Percentiles rank a stretch among this genome's conserved stretches.
phyloP scores from a whole-genome alignment of 2,329 filamentous ascomycete genomes.

The Penicillium sp. region DNA sequence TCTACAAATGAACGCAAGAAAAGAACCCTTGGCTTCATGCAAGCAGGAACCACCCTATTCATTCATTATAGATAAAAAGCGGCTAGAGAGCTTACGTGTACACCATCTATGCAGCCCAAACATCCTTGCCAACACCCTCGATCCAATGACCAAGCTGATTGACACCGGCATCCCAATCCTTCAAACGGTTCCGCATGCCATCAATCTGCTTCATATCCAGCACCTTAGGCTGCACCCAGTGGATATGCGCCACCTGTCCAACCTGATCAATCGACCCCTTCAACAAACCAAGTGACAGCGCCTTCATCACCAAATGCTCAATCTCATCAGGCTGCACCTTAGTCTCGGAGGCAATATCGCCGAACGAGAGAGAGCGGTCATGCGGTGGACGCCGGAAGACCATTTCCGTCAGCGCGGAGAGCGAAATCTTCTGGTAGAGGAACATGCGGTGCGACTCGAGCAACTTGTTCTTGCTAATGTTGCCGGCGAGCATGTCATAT shows the following conservation, averaged over 20 bases:
- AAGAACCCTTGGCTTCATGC: conserved; percentile 1
- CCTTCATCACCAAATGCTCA: conserved; percentile 98
- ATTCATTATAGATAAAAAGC: conserved; percentile 34
- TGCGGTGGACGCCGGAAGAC: conserved; percentile 96
- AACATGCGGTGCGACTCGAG: conserved; percentile 81
- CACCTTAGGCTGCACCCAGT: conserved; percentile 99
- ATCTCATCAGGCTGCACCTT: conserved; percentile 92
- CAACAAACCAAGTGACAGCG: conserved; percentile 88
- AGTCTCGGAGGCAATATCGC: conserved; percentile 86
- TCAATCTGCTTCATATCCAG: conserved; percentile 94
- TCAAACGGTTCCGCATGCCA: conserved; percentile 83
- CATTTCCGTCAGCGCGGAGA: conserved; percentile 92
- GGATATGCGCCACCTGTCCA: conserved; percentile 89
- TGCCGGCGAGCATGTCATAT: conserved; percentile 81
- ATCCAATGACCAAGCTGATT: conserved; percentile 98
- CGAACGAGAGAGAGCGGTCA: conserved; percentile 91
- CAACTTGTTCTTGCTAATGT: conserved; percentile 79
- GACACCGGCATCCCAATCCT: conserved; percentile 95
- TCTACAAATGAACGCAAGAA: background rate
- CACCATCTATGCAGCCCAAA: conserved; percentile 78
- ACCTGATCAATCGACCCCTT: conserved; percentile 96
- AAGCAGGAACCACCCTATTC: conserved; percentile 25
- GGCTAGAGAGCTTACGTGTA: conserved; percentile 17
- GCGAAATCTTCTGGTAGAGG: conserved; percentile 95
- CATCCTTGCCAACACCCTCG: conserved; percentile 88